These are phyloP conservation scores for Suhomyces yuchorum DNA, from an alignment of 1,139 yeast species.

Conservation along the genomic window DNA sequence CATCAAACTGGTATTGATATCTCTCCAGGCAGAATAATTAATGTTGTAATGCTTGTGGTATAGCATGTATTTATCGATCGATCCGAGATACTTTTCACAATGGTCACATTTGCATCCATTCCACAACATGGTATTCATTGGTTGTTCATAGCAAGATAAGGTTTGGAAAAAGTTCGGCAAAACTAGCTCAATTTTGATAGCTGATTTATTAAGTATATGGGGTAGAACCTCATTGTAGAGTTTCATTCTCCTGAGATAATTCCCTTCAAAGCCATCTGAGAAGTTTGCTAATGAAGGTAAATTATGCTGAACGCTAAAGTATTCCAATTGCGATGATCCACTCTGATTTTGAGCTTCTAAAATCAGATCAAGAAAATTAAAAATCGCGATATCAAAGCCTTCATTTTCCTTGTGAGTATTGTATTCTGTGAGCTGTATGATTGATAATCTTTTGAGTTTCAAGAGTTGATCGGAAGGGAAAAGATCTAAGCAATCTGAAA, in stretches of 20 bases:
- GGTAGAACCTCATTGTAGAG: conserved; percentile 54
- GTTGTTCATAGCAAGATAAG: conserved; percentile 66
- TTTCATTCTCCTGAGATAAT: conserved; percentile 58
- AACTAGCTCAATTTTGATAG: conserved; percentile 40
- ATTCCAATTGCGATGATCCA: conserved; percentile 26
- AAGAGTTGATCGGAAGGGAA: conserved; percentile 15
- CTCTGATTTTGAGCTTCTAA: conserved; percentile 3
- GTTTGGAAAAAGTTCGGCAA: conserved; percentile 62
- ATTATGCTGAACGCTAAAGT: conserved; percentile 51
- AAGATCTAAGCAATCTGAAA: conserved; percentile 12
- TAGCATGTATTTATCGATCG: conserved; percentile 60
- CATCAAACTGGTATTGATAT: conserved; percentile 59
- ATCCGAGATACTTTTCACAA: conserved; percentile 50
- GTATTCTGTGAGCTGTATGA: conserved; percentile 48
- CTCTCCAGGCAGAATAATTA: conserved; percentile 49
- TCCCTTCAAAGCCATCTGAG: conserved; percentile 69
- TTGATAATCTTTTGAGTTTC: conserved; percentile 39
- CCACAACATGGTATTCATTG: conserved; percentile 71
- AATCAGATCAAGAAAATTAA: conserved; percentile 44
- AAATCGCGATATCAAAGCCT: conserved; percentile 54
- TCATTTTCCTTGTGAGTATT: conserved; percentile 56
- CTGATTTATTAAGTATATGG: conserved; percentile 25
- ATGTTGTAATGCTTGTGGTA: conserved; percentile 60
- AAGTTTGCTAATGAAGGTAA: conserved; percentile 42
- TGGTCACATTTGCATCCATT: conserved; percentile 69